Base-by-base conservation (phyloP, 2,329 filamentous ascomycete genomes). In the Fusarium sp. region DNA sequence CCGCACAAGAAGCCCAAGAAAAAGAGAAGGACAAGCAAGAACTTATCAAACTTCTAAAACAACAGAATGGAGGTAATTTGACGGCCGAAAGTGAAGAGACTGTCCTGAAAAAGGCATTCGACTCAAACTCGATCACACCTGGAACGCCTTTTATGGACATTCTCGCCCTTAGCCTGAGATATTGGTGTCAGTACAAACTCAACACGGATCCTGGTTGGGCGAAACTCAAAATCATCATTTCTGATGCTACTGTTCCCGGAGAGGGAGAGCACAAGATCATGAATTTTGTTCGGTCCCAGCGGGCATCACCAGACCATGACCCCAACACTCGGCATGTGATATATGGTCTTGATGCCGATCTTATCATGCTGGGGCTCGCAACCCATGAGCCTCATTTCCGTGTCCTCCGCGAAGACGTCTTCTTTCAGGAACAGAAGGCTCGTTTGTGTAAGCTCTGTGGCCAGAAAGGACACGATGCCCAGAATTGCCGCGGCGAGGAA, bases 251-350 rank as follows among this genome's bases (percentile, higher is more conserved):
- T 45, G 95, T 99, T 44, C 96, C 96, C 62, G 96, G 96, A 80
- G 96, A 99, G 85, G 96, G 96, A 81, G 96, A 99, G 85, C 96
- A 99, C 83, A 99, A 99, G 84, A 98, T 99, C 80, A 99, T 99
- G 96, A 92, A 96, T 77, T 99, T 98, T 82, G 90, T 99, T 75
- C 92, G 96, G 78, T 98, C 96, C 42, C 97, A 99, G 83, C 91
- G 96, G 78, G 90, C 93, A 56, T 96, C 94, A 60, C 92, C 95
- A 10, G 92, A 97, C 74, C 95, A 99, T 82, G 92, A 99, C 79
- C 96, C 96, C 30, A 98, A 99, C 82, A 98, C 96, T 28, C 93
- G 94, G 70, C 96, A 99, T 84, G 97, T 99, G 78, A 98, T 99
- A 72, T 99, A 99, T 81, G 96, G 96, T 56, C 88, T 99, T 75